Evolutionary conservation across 2,329 filamentous ascomycete species (phyloP).

Genomic region (Pseudocercospora macadamiae): DNA sequence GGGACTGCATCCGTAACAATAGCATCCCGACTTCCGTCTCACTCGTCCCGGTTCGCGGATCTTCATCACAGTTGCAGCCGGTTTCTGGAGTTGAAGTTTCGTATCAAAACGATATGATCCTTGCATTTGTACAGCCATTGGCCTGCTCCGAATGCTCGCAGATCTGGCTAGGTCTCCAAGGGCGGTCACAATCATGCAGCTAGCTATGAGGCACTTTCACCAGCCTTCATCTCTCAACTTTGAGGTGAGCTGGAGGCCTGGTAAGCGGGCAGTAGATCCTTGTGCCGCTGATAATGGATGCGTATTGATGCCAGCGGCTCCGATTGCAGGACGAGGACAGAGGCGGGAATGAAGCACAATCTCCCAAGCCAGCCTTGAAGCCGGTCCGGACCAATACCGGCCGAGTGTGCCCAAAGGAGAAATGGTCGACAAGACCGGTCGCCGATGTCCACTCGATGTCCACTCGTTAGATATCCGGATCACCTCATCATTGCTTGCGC

Average conservation of each 20-base stretch:
- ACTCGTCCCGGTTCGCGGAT: conserved; percentile 2
- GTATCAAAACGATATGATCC: background rate
- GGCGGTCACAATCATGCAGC: background rate
- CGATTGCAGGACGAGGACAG: no score
- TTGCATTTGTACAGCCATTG: background rate
- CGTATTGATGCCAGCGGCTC: background rate
- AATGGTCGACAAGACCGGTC: no score
- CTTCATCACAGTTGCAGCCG: background rate
- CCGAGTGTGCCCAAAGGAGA: background rate
- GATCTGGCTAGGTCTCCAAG: background rate
- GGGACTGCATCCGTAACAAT: background rate
- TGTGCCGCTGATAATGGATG: background rate
- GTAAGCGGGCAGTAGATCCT: background rate
- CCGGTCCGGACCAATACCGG: background rate
- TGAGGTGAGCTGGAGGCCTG: background rate
- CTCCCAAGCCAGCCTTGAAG: background rate
- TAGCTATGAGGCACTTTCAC: background rate
- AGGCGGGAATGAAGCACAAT: background rate
- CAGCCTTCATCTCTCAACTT: background rate
- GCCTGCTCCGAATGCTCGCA: background rate
- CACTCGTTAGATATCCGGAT: no score
- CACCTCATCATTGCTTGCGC: no score
- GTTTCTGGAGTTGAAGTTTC: background rate
- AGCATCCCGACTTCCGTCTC: background rate
- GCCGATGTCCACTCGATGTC: no score